These are phyloP conservation scores for Fusarium chlamydosporum DNA, from an alignment of 2,329 filamentous ascomycete species.

Conservation along the genomic window DNA sequence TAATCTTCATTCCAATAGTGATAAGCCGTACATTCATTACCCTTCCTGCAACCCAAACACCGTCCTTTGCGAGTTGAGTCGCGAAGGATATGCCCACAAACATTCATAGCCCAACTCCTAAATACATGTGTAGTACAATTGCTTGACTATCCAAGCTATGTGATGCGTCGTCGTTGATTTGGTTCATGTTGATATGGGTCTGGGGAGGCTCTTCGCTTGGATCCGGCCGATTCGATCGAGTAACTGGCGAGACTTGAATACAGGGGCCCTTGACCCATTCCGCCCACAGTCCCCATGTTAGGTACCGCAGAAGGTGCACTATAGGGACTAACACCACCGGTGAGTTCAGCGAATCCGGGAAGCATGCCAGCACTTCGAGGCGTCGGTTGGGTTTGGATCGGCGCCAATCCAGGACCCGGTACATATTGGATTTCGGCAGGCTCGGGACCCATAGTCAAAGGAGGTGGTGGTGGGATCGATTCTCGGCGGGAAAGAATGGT, in stretches of 20 bases:
- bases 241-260: conserved; percentile 55
- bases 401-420: conserved; percentile 63
- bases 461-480: conserved; percentile 54
- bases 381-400: conserved; percentile 64
- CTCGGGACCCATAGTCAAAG: conserved; percentile 51
- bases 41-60: conserved; percentile 21
- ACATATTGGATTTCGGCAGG: conserved; percentile 53
- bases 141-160: conserved; percentile 35
- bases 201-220: conserved; percentile 67
- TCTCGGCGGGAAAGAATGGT: conserved; percentile 60
- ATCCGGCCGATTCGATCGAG: conserved; percentile 58
- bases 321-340: conserved; percentile 73
- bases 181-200: conserved; percentile 62
- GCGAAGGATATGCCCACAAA: conserved; percentile 25
- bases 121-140: conserved; percentile 26
- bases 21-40: conserved; percentile 34
- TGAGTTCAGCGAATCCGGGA: conserved; percentile 74
- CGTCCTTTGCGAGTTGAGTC: conserved; percentile 24
- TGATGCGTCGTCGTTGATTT: conserved; percentile 59
- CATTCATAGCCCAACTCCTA: conserved; percentile 35
- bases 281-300: conserved; percentile 51
- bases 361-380: conserved; percentile 62
- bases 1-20: conserved; percentile 15
- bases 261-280: conserved; percentile 55
- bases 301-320: conserved; percentile 63